Evolutionary conservation across 2,329 filamentous ascomycete genomes (phyloP).

Genomic region (Sarocladium oryzae): DNA sequence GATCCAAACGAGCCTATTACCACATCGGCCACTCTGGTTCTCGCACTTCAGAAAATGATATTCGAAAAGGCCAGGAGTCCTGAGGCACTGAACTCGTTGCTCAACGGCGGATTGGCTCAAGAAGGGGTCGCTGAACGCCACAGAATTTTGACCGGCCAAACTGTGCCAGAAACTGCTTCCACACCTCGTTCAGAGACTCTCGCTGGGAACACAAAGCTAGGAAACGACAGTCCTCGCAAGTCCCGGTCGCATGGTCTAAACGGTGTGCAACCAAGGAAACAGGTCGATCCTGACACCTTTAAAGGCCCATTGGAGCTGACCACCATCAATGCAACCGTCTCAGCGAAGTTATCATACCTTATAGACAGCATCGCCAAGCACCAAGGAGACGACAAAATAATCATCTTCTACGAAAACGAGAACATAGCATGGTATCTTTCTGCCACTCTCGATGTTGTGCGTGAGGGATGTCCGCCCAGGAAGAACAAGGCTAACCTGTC

Average conservation of each 20-base stretch:
- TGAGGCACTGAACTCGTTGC: slow-evolving; percentile 38
- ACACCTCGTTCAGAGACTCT: slow-evolving; percentile 17
- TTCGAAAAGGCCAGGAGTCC: slow-evolving; percentile 37
- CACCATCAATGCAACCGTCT: slow-evolving; percentile 69
- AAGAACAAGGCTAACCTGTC: slow-evolving; percentile 13
- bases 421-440: slow-evolving; percentile 83
- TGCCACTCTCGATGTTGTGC: slow-evolving; percentile 67
- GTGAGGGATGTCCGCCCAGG: no score
- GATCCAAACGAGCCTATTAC: slow-evolving; percentile 41
- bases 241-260: slow-evolving; percentile 24
- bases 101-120: slow-evolving; percentile 39
- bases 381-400: slow-evolving; percentile 71
- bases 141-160: slow-evolving; percentile 20
- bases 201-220: slow-evolving; percentile 38
- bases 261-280: slow-evolving; percentile 16
- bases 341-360: slow-evolving; percentile 81
- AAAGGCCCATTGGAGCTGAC: slow-evolving; percentile 49
- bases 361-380: slow-evolving; percentile 64
- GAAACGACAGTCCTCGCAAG: slow-evolving; percentile 28
- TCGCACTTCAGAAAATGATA: slow-evolving; percentile 46
- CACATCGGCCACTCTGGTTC: slow-evolving; percentile 44
- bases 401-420: slow-evolving; percentile 87
- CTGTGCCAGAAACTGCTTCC: slow-evolving; percentile 11
- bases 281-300: slow-evolving; percentile 18
- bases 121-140: slow-evolving; percentile 31